Percentiles rank a stretch among this genome's conserved stretches.
phyloP scores from a whole-genome alignment of 2,329 filamentous ascomycete species.

The Grosmannia serpens region DNA sequence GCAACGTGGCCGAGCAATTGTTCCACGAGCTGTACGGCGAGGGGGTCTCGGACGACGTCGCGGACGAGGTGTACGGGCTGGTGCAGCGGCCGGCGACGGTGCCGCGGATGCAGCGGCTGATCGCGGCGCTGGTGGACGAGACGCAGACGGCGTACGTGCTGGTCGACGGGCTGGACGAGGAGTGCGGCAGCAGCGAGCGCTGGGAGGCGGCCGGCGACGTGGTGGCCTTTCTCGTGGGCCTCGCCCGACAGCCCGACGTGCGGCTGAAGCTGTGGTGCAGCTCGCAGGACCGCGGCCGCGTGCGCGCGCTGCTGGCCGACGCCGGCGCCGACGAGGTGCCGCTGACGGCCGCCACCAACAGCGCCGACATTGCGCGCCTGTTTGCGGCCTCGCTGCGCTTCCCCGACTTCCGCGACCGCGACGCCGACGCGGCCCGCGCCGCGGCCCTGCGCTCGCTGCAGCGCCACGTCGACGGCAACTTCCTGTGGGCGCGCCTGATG shows the following conservation, averaged over 20 bases:
- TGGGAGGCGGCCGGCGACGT: not conserved
- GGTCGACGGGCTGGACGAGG: conserved; percentile 1
- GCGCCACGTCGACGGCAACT: conserved; percentile 2
- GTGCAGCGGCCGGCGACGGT: not conserved
- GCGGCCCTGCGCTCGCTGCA: not conserved
- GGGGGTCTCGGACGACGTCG: not conserved
- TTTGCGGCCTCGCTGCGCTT: not conserved
- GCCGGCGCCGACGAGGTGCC: not conserved
- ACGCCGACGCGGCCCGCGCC: not conserved
- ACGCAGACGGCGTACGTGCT: not conserved
- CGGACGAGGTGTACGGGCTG: not conserved
- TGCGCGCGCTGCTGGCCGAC: not conserved
- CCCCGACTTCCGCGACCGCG: not conserved
- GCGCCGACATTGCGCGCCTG: not conserved
- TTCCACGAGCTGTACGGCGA: not conserved
- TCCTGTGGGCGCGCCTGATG: conserved; percentile 1
- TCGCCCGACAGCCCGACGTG: not conserved
- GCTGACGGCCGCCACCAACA: not conserved
- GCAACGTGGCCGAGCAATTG: not conserved
- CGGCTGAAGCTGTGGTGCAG: conserved; percentile 2
- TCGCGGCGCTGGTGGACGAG: not conserved
- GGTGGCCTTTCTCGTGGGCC: not conserved
- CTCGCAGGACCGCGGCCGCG: not conserved
- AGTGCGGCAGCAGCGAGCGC: not conserved
- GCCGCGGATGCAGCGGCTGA: not conserved